Evolutionary conservation across 306 rosid genomes (phyloP).

Genomic region (Cucurbita argyrosperma): DNA sequence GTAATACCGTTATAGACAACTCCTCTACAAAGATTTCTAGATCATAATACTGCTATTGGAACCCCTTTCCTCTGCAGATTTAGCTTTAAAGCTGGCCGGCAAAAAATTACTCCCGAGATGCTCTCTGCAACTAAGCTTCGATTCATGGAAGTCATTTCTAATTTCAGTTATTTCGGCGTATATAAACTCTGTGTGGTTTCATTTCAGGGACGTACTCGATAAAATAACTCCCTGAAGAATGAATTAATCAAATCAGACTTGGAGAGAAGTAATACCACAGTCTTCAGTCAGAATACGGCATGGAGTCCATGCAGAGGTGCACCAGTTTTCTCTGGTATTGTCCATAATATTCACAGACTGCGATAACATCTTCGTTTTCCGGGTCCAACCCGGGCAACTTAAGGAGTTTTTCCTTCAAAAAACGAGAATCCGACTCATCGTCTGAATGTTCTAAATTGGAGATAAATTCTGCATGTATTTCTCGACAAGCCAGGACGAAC

Average conservation of each 20-base stretch:
- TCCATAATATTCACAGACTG: conserved; percentile 68
- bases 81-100: background rate
- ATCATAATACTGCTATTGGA: background rate
- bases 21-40: background rate
- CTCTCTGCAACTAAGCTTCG: background rate
- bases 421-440: conserved; percentile 38
- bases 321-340: conserved; percentile 79
- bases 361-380: conserved; percentile 60
- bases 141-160: background rate
- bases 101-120: background rate
- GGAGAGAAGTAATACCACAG: background rate
- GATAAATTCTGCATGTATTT: conserved; percentile 48
- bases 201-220: background rate
- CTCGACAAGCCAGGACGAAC: conserved; percentile 93
- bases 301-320: conserved; percentile 90
- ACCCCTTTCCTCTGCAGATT: background rate
- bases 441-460: conserved; percentile 28
- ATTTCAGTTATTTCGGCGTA: background rate
- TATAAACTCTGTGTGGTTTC: background rate
- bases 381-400: conserved; percentile 62
- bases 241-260: background rate
- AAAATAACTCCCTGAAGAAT: background rate
- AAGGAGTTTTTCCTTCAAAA: conserved; percentile 24
- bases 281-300: conserved; percentile 51
- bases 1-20: background rate